Base-by-base conservation (phyloP, 1,139 yeast genomes). In the Lodderomyces parapsilosis region DNA sequence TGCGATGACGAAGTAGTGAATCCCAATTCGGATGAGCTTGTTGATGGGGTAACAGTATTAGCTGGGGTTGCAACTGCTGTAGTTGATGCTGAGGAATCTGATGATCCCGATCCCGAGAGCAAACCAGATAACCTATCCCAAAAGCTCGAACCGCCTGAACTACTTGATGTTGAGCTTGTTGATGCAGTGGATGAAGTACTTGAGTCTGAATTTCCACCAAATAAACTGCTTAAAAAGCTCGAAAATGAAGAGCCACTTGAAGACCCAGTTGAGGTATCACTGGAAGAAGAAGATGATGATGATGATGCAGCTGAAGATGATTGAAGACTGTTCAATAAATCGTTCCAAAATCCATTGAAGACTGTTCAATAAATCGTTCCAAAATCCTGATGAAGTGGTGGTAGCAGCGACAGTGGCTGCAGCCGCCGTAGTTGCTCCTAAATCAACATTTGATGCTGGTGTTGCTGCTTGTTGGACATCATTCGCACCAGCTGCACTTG, bases 371-470 rank as follows among this genome's bases (percentile, higher is more conserved):
- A 44, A 42, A 11, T 28, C 28, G 33, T 32, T 19, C 44, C 44
- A 44, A 27, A 42, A 41, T 6, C 44, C 37, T 3, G 37, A 14
- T 2, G 43, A 33, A 13, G 42, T 37, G 9, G 44, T 31, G 15
- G 47, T n/a, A 23, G 47, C 36, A 31, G 39, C 23, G 31, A 47
- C 14, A 24, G 42, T 27, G 10, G 46, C 46, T 11, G 53, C 42
- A 20, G 56, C 43, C 2, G 53, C 52, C 7, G 54, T 46, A 9
- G 51, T 52, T 10, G 50, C 50, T 27, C 51, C 36, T 44, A 39
- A 9, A 4, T 9, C 17, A 27, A n/a, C 31, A 27, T n/a, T 27
- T 27, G 46, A 47, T 10, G 53, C 42, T 23, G 56, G 42, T 30
- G 33, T 15, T 7, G 33, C 33, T n/a, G 19, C 33, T 30, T 30